Evolutionary conservation across 495 filamentous ascomycete genomes (phyloP), one percentile per base, ranked within the genome.

Genomic region (Apodospora peruviana): DNA sequence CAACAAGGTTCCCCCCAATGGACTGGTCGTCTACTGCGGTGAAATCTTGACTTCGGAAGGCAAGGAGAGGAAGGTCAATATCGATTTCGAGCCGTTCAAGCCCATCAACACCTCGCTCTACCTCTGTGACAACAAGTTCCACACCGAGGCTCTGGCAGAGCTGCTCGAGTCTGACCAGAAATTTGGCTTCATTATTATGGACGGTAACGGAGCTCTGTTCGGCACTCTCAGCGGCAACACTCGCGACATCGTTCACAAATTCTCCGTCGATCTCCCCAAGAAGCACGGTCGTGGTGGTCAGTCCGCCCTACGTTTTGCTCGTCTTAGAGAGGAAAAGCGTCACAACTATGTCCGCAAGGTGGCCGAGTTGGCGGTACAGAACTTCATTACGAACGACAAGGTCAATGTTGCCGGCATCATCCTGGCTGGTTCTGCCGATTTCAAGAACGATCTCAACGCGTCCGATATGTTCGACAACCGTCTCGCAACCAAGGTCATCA

Each of bases 261-360:
- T 98, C 72, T 83, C 81, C 7, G 93, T 98, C 64, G 94, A 97
- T 77, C 70, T 98, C 21, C 93, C 93, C 56, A 97, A 97, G 85
- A 98, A 98, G 77, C 93, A 98, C 76, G 94, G 93, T 39, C 90
- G 93, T 85, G 93, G 93, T 86, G 93, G 93, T 72, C 94, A 98
- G 76, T 97, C 94, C 52, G 93, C 93, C 25, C 79, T 98, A 59
- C 94, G 93, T 87, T 98, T 98, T 69, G 88, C 93, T 46, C 93
- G 93, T 87, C 83, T 97, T n/a, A 82, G 93, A 74, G 93, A 98
- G 67, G 93, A 98, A 70, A 98, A 98, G 73, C 90, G 93, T 53
- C 93, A 98, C 82, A 98, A 97, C 73, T 98, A 98, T 59, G 94
- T 98, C 55, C 87, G 93, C 53, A 98, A 98, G 70, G 95, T 98